Evolutionary conservation across 2,329 filamentous ascomycete species (phyloP).

Genomic region (Knufia petricola): DNA sequence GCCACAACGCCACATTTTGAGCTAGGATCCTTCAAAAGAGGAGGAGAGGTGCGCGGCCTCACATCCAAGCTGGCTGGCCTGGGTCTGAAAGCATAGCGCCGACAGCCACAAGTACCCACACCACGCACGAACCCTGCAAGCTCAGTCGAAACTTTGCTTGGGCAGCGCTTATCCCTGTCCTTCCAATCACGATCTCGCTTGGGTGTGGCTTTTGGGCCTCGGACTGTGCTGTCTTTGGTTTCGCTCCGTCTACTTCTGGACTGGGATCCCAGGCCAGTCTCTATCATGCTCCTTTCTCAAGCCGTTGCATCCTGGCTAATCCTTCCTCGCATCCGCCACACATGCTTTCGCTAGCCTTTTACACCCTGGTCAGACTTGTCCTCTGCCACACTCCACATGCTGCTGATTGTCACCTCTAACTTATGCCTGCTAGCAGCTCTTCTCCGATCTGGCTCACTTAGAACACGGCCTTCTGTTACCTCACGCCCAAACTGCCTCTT

Average conservation of each 20-base stretch:
- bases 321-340: background rate
- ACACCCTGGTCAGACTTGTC: constrained; percentile 3
- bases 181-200: background rate
- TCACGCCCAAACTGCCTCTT: constrained; percentile 1
- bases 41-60: too few relatives aligned
- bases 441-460: constrained; percentile 2
- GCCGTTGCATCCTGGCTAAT: constrained; percentile 3
- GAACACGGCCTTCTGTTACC: background rate
- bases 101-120: background rate
- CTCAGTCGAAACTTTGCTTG: background rate
- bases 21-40: too few relatives aligned
- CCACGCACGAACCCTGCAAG: background rate
- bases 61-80: too few relatives aligned
- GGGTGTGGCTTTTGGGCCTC: background rate
- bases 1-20: too few relatives aligned
- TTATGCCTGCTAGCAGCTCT: constrained; percentile 3
- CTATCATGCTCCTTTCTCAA: constrained; percentile 2
- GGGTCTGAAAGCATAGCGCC: background rate
- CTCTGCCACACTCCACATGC: constrained; percentile 10
- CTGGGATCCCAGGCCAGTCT: background rate
- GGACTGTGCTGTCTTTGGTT: background rate
- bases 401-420: constrained; percentile 5
- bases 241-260: background rate
- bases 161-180: constrained; percentile 1
- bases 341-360: constrained; percentile 6